Conservation (phyloP, 495 filamentous ascomycete species). For the Penicillium psychrofluorescens region DNA sequence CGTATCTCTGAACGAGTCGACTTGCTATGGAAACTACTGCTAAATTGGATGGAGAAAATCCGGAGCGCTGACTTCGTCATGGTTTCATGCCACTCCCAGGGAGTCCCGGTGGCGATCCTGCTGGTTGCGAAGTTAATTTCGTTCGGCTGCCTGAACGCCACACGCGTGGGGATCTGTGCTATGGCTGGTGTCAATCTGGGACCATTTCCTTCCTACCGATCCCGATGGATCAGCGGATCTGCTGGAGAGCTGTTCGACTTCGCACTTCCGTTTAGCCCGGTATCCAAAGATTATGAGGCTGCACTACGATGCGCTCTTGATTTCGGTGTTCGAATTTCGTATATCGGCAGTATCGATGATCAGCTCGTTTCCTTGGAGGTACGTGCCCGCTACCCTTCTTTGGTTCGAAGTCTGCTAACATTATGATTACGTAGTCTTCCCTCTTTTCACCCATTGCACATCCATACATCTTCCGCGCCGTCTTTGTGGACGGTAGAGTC, state of each 20-base stretch:
- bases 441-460: conserved; percentile 76
- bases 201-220: conserved; percentile 81
- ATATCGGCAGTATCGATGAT: conserved; percentile 90
- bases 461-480: conserved; percentile 86
- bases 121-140: conserved; percentile 85
- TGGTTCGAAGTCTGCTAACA: conserved; percentile 7
- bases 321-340: conserved; percentile 75
- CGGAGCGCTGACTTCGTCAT: conserved; percentile 81
- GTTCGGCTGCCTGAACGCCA: conserved; percentile 62
- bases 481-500: conserved; percentile 88
- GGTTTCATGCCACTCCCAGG: conserved; percentile 88
- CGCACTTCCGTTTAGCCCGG: conserved; percentile 65
- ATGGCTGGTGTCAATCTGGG: conserved; percentile 96
- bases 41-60: conserved; percentile 94
- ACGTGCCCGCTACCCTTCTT: conserved; percentile 7
- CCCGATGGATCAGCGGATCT: conserved; percentile 74
- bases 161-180: conserved; percentile 73
- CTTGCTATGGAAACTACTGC: conserved; percentile 83
- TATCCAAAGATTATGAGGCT: conserved; percentile 74
- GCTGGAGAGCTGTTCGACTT: conserved; percentile 94
- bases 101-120: conserved; percentile 89
- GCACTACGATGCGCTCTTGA: conserved; percentile 63
- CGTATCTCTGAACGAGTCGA: conserved; percentile 85
- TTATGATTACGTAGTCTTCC: conserved; percentile 60
- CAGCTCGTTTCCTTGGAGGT: conserved; percentile 90